phyloP scores from a whole-genome alignment of 371 early-diverging fungal genomes.

The Phascolomyces articulosus region DNA sequence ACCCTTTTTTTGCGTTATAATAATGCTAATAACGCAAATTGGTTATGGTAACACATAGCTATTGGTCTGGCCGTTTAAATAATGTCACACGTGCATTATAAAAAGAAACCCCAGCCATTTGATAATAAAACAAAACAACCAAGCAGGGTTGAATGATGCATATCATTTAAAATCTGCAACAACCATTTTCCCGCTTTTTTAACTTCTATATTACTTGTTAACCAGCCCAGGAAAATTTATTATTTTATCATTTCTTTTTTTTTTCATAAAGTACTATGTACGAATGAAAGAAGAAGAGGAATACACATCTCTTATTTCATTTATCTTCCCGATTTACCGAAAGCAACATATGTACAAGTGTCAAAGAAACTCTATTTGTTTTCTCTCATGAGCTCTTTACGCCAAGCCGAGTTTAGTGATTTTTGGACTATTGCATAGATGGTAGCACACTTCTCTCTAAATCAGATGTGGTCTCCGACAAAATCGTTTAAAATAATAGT shows the following conservation, averaged over 20 bases:
- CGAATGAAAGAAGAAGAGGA: no score
- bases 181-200: not conserved
- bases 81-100: slow-evolving; percentile 5
- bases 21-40: slow-evolving; percentile 6
- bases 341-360: not conserved
- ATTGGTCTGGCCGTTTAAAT: slow-evolving; percentile 7
- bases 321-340: slow-evolving; percentile 1
- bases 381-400: slow-evolving; percentile 1
- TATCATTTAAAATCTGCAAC: not conserved
- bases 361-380: slow-evolving; percentile 6
- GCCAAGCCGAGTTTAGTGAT: not conserved
- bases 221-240: no score
- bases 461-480: slow-evolving; percentile 1
- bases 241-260: not conserved
- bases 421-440: slow-evolving; percentile 8
- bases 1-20: not conserved
- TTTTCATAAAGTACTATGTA: no score
- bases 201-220: no score
- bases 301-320: not conserved
- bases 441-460: slow-evolving; percentile 3
- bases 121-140: no score
- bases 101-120: not conserved
- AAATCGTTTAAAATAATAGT: no score
- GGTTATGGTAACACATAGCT: not conserved
- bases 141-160: not conserved